Percentiles rank a stretch among this genome's conserved stretches.
Conservation (phyloP, 371 early-diverging fungal genomes). For the Mucor sp. region DNA sequence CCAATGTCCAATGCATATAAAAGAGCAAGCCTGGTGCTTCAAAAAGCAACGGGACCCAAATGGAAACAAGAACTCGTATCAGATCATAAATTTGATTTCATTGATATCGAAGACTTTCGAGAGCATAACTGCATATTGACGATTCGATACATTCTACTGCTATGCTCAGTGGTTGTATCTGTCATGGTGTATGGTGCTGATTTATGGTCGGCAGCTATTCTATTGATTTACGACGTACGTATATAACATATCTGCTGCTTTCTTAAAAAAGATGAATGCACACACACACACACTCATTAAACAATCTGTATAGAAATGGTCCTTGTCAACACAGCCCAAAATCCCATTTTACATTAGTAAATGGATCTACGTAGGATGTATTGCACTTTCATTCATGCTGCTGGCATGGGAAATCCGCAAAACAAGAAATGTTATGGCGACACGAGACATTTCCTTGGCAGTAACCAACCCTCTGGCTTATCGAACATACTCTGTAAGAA, state of each 20-base stretch:
- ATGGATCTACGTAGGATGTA: conserved; percentile 74
- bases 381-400: conserved; percentile 69
- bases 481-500: conserved; percentile 59
- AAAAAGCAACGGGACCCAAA: conserved; percentile 44
- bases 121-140: conserved; percentile 43
- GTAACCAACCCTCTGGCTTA: conserved; percentile 78
- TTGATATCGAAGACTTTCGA: conserved; percentile 81
- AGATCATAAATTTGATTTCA: conserved; percentile 89
- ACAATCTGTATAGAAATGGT: conserved; percentile 27
- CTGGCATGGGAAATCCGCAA: conserved; percentile 74
- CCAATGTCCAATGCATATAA: conserved; percentile 8
- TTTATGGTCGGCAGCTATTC: conserved; percentile 66
- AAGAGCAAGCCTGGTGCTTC: conserved; percentile 11
- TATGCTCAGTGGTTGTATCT: conserved; percentile 72
- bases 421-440: conserved; percentile 61
- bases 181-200: conserved; percentile 74
- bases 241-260: too few species aligned
- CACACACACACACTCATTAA: not conserved
- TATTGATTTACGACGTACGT: conserved; percentile 45
- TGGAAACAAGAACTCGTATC: conserved; percentile 83
- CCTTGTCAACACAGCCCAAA: conserved; percentile 31
- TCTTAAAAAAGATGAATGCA: not conserved
- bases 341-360: conserved; percentile 52
- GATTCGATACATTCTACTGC: conserved; percentile 63
- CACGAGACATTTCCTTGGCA: conserved; percentile 78